These are phyloP conservation scores for Ilyonectria destructans DNA, from an alignment of 2,329 filamentous ascomycete genomes.

Conservation along the genomic window DNA sequence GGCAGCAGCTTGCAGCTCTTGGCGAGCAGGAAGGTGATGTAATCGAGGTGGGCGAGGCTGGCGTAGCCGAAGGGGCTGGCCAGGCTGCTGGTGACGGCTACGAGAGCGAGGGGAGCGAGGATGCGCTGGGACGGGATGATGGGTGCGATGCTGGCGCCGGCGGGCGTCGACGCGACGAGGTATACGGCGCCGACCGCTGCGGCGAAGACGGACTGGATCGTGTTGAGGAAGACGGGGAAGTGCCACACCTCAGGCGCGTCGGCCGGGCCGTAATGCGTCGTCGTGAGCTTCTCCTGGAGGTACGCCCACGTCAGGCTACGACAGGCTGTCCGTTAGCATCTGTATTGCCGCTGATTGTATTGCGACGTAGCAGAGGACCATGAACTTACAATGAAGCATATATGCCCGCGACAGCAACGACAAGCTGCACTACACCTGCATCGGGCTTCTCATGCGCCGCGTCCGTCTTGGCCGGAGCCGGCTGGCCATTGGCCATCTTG, in stretches of 20 bases:
- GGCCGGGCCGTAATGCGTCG: constrained; percentile 83
- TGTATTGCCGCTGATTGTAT: background rate
- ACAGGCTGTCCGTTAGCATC: constrained; percentile 17
- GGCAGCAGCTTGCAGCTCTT: constrained; percentile 99
- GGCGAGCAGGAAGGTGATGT: constrained; percentile 96
- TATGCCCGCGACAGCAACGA: constrained; percentile 93
- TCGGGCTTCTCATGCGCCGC: constrained; percentile 59
- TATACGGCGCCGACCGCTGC: constrained; percentile 87
- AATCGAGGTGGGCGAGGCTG: constrained; percentile 93
- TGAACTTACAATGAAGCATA: constrained; percentile 91
- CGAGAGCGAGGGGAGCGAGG: constrained; percentile 83
- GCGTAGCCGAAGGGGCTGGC: constrained; percentile 98
- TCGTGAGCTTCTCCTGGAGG: constrained; percentile 97
- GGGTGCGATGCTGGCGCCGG: constrained; percentile 63
- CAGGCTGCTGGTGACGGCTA: constrained; percentile 89
- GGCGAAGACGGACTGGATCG: constrained; percentile 92
- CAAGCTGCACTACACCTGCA: constrained; percentile 80
- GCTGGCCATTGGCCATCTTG: constrained; percentile 43
- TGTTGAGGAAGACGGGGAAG: constrained; percentile 96
- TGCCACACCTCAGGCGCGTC: constrained; percentile 84
- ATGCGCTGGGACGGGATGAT: constrained; percentile 86
- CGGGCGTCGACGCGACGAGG: constrained; percentile 76
- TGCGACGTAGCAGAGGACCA: background rate
- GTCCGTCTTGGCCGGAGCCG: constrained; percentile 45
- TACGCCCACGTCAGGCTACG: constrained; percentile 92